Evolutionary conservation across 169 alveolate genomes (phyloP).

Genomic region (Babesia ovis): DNA sequence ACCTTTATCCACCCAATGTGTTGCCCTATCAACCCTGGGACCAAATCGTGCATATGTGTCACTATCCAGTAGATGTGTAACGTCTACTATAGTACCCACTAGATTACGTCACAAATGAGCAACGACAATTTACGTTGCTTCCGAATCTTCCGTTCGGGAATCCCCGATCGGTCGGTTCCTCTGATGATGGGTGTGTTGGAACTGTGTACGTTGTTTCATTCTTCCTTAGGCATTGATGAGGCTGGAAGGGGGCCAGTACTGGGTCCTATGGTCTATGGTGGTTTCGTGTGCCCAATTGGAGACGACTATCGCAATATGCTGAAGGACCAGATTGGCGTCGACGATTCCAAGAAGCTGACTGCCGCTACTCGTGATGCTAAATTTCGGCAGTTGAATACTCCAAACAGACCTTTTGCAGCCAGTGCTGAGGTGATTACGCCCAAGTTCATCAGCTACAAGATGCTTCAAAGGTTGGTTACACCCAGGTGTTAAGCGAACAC

Average conservation of each 20-base stretch:
- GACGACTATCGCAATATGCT: slow-evolving; percentile 65
- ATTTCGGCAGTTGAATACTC: slow-evolving; percentile 72
- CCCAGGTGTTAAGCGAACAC: not conserved
- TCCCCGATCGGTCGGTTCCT: slow-evolving; percentile 20
- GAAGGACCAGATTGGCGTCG: slow-evolving; percentile 78
- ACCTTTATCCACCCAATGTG: too few relatives aligned
- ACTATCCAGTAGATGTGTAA: too few relatives aligned
- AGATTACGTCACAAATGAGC: too few relatives aligned
- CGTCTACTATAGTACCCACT: too few relatives aligned
- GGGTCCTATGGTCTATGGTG: slow-evolving; percentile 98
- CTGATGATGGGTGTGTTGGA: slow-evolving; percentile 51
- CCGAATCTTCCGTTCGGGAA: slow-evolving; percentile 53
- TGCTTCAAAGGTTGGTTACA: slow-evolving; percentile 77
- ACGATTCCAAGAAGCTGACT: slow-evolving; percentile 88
- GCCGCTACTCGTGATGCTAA: slow-evolving; percentile 81
- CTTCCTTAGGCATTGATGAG: slow-evolving; percentile 94
- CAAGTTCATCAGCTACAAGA: slow-evolving; percentile 83
- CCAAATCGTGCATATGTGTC: too few relatives aligned
- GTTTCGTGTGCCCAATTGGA: slow-evolving; percentile 88
- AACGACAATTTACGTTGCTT: slow-evolving; percentile 50
- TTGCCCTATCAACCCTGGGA: too few relatives aligned
- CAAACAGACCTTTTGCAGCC: slow-evolving; percentile 76
- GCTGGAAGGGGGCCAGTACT: slow-evolving; percentile 99
- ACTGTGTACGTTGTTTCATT: not conserved
- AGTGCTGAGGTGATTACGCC: slow-evolving; percentile 79